These are phyloP conservation scores for Podosphaera leucotricha DNA, from an alignment of 2,329 filamentous ascomycete species.

Conservation along the genomic window DNA sequence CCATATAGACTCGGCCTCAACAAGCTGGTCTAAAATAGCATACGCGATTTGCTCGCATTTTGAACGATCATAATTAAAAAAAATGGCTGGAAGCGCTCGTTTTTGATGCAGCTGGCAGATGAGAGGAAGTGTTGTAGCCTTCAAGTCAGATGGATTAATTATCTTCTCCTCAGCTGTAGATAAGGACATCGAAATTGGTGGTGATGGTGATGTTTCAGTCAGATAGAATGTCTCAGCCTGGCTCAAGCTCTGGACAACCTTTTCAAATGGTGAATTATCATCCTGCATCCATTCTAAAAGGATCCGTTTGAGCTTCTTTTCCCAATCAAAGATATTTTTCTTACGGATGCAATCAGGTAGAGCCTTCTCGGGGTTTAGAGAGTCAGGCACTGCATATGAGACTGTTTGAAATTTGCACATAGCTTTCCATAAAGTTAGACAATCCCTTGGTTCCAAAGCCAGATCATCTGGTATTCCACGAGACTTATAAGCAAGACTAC, in stretches of 20 bases:
- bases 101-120: slow-evolving; percentile 35
- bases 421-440: slow-evolving; percentile 36
- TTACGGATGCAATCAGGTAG: slow-evolving; percentile 35
- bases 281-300: slow-evolving; percentile 37
- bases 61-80: slow-evolving; percentile 54
- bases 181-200: slow-evolving; percentile 4
- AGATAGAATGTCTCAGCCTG: slow-evolving; percentile 1
- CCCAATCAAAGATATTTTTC: slow-evolving; percentile 42
- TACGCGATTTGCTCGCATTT: slow-evolving; percentile 36
- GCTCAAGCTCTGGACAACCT: slow-evolving; percentile 23
- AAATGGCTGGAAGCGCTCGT: slow-evolving; percentile 44
- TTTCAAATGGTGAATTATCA: slow-evolving; percentile 19
- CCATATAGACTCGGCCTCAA: slow-evolving; percentile 29
- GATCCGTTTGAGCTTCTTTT: slow-evolving; percentile 31
- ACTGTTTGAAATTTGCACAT: slow-evolving; percentile 34
- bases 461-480: slow-evolving; percentile 44
- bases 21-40: slow-evolving; percentile 27
- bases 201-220: neutral
- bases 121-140: slow-evolving; percentile 29
- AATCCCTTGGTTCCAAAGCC: slow-evolving; percentile 47
- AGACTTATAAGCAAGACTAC: slow-evolving; percentile 34
- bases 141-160: slow-evolving; percentile 16
- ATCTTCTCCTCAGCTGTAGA: slow-evolving; percentile 4
- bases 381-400: slow-evolving; percentile 24
- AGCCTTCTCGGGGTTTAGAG: slow-evolving; percentile 24